phyloP scores from a whole-genome alignment of 495 filamentous ascomycete genomes.

The Parachaetomium inaequale region DNA sequence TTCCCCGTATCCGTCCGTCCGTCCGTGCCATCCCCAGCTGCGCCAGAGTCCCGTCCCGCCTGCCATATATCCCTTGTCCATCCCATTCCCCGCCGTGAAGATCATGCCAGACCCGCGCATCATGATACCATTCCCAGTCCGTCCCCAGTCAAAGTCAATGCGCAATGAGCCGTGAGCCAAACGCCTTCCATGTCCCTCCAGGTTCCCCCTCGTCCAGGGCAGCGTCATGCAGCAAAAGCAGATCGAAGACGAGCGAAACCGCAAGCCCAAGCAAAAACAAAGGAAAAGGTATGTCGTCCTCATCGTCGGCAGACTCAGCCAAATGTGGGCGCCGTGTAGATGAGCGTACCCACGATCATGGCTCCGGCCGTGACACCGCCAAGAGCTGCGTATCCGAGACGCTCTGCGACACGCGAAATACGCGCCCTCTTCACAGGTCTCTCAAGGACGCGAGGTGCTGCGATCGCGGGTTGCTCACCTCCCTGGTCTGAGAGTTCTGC shows the following conservation, averaged over 20 bases:
- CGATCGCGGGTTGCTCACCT: background rate
- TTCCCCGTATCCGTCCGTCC: background rate
- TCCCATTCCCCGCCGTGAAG: background rate
- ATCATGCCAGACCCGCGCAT: background rate
- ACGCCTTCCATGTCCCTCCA: background rate
- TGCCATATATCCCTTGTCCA: background rate
- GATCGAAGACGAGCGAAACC: background rate
- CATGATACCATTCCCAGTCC: background rate
- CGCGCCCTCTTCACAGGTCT: conserved; percentile 33
- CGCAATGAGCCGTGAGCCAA: background rate
- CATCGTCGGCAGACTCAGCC: conserved; percentile 9
- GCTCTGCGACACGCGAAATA: conserved; percentile 37
- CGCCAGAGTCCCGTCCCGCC: background rate
- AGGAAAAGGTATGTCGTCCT: background rate
- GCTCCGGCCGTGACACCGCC: conserved; percentile 41
- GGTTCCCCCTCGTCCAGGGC: background rate
- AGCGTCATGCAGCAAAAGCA: background rate
- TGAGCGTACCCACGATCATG: conserved; percentile 37
- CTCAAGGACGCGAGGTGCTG: background rate
- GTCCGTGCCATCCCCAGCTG: background rate
- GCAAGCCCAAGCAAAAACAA: background rate
- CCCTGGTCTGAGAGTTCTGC: background rate
- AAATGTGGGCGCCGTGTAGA: conserved; percentile 43
- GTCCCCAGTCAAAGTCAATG: background rate
- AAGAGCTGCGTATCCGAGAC: conserved; percentile 38